A percentile compares a stretch with the other conserved stretches of the same genome.
Evolutionary conservation across 2,329 filamentous ascomycete genomes (phyloP).

Genomic region (Raffaelea albimanens): DNA sequence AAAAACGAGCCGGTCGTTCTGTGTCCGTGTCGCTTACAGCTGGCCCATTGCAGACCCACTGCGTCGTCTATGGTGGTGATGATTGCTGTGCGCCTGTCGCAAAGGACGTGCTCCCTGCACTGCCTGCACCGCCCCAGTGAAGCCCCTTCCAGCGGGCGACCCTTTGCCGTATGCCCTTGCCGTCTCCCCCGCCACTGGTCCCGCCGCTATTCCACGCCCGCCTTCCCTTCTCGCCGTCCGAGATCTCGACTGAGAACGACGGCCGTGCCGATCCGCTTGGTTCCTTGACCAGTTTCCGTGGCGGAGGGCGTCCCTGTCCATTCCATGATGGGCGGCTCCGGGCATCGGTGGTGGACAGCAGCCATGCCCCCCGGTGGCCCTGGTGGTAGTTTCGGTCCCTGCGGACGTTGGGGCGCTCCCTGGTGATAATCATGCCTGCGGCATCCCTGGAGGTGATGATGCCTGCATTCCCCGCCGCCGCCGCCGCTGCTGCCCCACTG

Average conservation of each 20-base stretch:
- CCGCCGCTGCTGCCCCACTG: background rate
- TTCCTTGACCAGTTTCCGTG: constrained; percentile 16
- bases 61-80: background rate
- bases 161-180: constrained; percentile 7
- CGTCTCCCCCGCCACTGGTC: background rate
- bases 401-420: too few relatives aligned
- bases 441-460: too few relatives aligned
- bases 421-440: too few relatives aligned
- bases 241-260: constrained; percentile 9
- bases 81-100: background rate
- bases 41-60: too few relatives aligned
- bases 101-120: too few relatives aligned
- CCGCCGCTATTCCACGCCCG: background rate
- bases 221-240: constrained; percentile 1
- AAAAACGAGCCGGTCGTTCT: too few relatives aligned
- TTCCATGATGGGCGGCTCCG: constrained; percentile 11
- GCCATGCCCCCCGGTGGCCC: constrained; percentile 7
- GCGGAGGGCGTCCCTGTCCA: constrained; percentile 7
- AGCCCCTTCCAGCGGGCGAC: constrained; percentile 10
- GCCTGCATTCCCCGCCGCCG: background rate
- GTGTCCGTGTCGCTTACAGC: too few relatives aligned
- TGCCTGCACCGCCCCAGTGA: background rate
- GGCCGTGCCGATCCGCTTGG: constrained; percentile 13
- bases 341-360: constrained; percentile 20
- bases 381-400: background rate